phyloP scores from a whole-genome alignment of 441 rosid species.

The Erysimum pusillum region DNA sequence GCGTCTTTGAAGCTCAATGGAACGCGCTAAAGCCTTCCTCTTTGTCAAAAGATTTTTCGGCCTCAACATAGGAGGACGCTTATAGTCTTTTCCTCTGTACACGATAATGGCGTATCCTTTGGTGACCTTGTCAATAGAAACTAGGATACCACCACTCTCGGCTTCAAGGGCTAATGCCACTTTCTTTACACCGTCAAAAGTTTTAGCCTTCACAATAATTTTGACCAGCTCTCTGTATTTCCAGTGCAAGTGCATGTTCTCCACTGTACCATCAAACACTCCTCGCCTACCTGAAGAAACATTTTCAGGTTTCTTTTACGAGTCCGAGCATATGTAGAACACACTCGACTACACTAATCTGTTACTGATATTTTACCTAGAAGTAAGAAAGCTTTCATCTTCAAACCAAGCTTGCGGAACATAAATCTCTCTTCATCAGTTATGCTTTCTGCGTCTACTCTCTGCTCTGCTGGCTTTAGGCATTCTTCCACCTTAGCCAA shows the following conservation, averaged over 20 bases:
- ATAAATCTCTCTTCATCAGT: slow-evolving; percentile 96
- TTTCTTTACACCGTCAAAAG: slow-evolving; percentile 82
- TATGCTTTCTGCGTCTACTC: slow-evolving; percentile 77
- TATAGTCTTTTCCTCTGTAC: slow-evolving; percentile 83
- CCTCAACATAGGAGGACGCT: slow-evolving; percentile 82
- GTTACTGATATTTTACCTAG: slow-evolving; percentile 61
- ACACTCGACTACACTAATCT: not conserved
- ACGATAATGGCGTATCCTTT: slow-evolving; percentile 91
- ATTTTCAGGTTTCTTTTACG: slow-evolving; percentile 32
- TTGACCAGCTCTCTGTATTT: slow-evolving; percentile 90
- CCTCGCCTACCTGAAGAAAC: slow-evolving; percentile 86
- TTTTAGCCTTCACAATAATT: slow-evolving; percentile 76
- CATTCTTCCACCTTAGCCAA: slow-evolving; percentile 80
- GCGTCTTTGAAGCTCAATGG: slow-evolving; percentile 72
- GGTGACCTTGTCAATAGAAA: slow-evolving; percentile 88
- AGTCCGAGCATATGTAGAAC: not conserved
- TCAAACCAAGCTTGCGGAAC: slow-evolving; percentile 95
- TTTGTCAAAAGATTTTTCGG: slow-evolving; percentile 92
- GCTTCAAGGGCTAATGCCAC: slow-evolving; percentile 96
- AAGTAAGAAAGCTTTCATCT: slow-evolving; percentile 96
- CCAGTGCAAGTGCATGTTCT: slow-evolving; percentile 99
- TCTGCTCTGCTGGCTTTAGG: slow-evolving; percentile 70
- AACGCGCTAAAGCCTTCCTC: slow-evolving; percentile 97
- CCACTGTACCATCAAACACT: slow-evolving; percentile 94
- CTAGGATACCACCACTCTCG: slow-evolving; percentile 91